Conservation (phyloP, 1,139 yeast genomes). For the Blastobotrys apis region DNA sequence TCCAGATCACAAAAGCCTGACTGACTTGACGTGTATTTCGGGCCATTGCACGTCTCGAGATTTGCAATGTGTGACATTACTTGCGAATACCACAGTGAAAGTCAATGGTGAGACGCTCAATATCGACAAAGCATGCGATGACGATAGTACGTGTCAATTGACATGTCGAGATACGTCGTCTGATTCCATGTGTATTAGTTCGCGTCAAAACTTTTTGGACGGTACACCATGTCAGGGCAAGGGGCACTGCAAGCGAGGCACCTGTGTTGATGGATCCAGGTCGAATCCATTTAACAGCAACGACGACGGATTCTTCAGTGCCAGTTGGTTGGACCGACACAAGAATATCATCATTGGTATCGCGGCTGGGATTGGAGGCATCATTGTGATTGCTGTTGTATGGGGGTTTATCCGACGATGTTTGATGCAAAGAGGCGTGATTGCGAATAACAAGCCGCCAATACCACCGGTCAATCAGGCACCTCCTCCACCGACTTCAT, state of each 20-base stretch:
- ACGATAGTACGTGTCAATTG: slow-evolving; percentile 32
- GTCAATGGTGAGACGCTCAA: slow-evolving; percentile 28
- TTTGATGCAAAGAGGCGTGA: slow-evolving; percentile 1
- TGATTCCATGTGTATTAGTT: slow-evolving; percentile 29
- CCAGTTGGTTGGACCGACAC: slow-evolving; percentile 26
- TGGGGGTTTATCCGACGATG: slow-evolving; percentile 15
- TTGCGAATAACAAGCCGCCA: background rate
- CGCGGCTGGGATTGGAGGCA: slow-evolving; percentile 27
- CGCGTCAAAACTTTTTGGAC: slow-evolving; percentile 36
- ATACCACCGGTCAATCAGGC: background rate
- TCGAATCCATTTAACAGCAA: slow-evolving; percentile 11
- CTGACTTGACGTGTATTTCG: slow-evolving; percentile 33
- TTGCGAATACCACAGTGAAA: slow-evolving; percentile 29
- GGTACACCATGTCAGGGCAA: slow-evolving; percentile 38
- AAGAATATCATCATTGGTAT: slow-evolving; percentile 27
- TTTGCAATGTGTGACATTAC: slow-evolving; percentile 33
- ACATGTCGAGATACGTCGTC: slow-evolving; percentile 31
- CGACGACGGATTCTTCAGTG: slow-evolving; percentile 8
- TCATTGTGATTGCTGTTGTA: slow-evolving; percentile 19
- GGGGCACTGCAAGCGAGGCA: slow-evolving; percentile 35
- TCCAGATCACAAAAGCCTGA: slow-evolving; percentile 17
- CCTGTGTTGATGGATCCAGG: slow-evolving; percentile 25
- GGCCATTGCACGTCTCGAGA: slow-evolving; percentile 40
- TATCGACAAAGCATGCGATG: slow-evolving; percentile 33
- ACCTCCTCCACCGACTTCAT: slow-evolving; percentile 1